Base-by-base conservation (phyloP, 2,329 filamentous ascomycete genomes). In the Ceratocystis alfenasii region DNA sequence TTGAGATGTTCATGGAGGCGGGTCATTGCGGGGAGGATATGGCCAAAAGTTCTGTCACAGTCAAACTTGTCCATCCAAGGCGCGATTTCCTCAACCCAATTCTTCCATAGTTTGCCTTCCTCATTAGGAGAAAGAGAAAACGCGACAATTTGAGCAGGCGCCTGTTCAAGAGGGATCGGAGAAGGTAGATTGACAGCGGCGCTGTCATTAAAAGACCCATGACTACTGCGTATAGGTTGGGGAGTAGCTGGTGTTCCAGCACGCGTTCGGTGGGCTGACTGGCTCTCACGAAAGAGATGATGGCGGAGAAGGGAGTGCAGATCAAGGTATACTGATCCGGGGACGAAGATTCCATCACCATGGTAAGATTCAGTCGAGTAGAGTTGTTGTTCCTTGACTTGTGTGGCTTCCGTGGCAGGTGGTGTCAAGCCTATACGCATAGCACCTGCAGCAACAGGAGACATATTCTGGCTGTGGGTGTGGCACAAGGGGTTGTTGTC, bases 21-120 rank as follows among this genome's bases (percentile, higher is more conserved):
- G 1, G 78, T 77, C 70, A 82, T 76, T 20, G 76, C 75, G 0
- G 80, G 78, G 3, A 82, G 73, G 4, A 77, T 76, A 5, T 78
- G 75, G 22, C 77, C 77, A 68, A 82, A 82, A 33, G 79, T 76
- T 1, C 76, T 73, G 61, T 78, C 73, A 36, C 75, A 74, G 69
- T 82, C 80, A 63, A 83, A 81, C 73, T 80, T 82, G 66, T 83
- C 80, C 1, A 82, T 76, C 79, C 76, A 77, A 0, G 75, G 75
- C 1, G 76, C 74, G 50, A 78, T 73, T 41, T 78, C 75, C 28
- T 75, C 73, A 62, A 78, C 73, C 72, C 76, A 78, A 63, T 77
- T 77, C 63, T 73, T 75, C 76, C 76, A 78, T 1, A 78, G 68
- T 0, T 66, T 64, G 44, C 72, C 74, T 60, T 76, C 75, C 53